phyloP scores from a whole-genome alignment of 164 flowering plant genomes.

The Macadamia tetraphylla region DNA sequence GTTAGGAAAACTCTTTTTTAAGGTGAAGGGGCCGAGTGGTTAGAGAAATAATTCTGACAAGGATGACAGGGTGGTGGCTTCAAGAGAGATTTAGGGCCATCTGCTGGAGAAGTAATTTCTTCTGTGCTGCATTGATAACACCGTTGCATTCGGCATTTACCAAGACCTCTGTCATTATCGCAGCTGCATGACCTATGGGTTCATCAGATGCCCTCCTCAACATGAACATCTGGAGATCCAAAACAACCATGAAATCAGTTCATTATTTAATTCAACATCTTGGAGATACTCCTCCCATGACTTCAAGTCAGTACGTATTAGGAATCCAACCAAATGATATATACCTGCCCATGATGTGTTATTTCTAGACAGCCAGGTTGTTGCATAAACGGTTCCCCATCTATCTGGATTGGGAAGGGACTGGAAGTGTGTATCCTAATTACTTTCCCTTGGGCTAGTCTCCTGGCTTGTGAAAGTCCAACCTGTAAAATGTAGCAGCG shows the following conservation, averaged over 20 bases:
- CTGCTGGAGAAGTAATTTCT: slow-evolving; percentile 61
- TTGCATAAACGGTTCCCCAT: slow-evolving; percentile 76
- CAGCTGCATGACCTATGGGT: slow-evolving; percentile 70
- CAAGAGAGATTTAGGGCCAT: slow-evolving; percentile 65
- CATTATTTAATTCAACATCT: neutral
- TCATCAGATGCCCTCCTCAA: slow-evolving; percentile 62
- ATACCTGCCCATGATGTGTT: slow-evolving; percentile 70
- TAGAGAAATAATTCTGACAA: too few relatives aligned
- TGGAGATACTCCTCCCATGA: neutral
- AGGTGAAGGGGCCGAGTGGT: too few relatives aligned
- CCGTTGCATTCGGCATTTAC: slow-evolving; percentile 67
- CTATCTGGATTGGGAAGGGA: slow-evolving; percentile 78
- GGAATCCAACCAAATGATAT: neutral
- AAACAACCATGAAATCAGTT: neutral
- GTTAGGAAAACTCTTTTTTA: too few relatives aligned
- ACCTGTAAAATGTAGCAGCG: slow-evolving; percentile 36
- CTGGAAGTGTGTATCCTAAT: slow-evolving; percentile 42
- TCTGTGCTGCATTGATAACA: slow-evolving; percentile 62
- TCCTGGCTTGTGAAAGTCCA: slow-evolving; percentile 72
- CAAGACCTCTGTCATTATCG: slow-evolving; percentile 67
- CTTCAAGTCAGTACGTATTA: neutral
- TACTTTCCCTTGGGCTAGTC: slow-evolving; percentile 56
- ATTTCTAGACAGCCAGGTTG: slow-evolving; percentile 61
- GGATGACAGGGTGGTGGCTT: neutral
- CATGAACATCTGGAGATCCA: slow-evolving; percentile 52